Percentiles rank a stretch among this genome's conserved stretches.
Conservation (phyloP, 345 rosid species). For the Ceriops tagal region DNA sequence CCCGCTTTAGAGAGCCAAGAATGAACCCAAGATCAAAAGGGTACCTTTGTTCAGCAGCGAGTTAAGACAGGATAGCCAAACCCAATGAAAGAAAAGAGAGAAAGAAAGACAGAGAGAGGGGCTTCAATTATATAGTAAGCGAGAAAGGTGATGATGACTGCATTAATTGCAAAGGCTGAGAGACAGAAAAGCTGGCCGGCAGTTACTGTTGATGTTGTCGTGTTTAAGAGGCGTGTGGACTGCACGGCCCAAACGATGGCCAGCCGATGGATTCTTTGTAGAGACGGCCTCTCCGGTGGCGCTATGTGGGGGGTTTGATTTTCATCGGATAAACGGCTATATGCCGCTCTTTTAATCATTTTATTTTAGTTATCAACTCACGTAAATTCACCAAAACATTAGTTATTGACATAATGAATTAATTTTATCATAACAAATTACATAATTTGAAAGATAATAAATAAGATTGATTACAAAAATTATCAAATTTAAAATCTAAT, state of each 20-base stretch:
- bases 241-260: background rate
- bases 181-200: conserved; percentile 2
- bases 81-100: background rate
- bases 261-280: background rate
- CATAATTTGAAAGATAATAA: no score
- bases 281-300: no score
- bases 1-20: background rate
- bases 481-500: no score
- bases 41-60: conserved; percentile 10
- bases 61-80: background rate
- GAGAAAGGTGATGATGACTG: background rate
- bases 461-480: no score
- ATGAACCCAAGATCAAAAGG: conserved; percentile 2
- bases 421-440: no score
- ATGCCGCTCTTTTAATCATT: no score
- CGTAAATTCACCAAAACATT: no score
- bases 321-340: no score
- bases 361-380: no score
- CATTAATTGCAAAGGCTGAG: conserved; percentile 23
- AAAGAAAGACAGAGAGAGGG: background rate
- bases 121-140: no score
- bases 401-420: no score
- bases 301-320: no score
- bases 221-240: background rate
- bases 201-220: background rate